These are phyloP conservation scores for Aspergillus costaricaensis DNA, from an alignment of 2,329 filamentous ascomycete species.

Conservation along the genomic window DNA sequence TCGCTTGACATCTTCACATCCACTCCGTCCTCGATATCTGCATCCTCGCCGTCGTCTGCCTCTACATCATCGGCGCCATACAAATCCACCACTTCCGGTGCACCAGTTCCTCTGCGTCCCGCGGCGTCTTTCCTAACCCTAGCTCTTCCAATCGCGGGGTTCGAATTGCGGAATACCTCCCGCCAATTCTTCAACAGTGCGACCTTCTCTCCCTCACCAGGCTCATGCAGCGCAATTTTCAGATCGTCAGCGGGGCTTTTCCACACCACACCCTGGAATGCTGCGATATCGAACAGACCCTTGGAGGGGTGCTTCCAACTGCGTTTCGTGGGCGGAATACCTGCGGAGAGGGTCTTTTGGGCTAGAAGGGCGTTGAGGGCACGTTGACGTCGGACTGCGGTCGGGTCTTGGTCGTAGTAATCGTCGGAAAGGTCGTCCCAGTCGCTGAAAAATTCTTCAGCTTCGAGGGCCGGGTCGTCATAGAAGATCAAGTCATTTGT, in stretches of 20 bases:
- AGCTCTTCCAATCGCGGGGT: constrained; percentile 31
- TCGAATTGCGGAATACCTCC: constrained; percentile 43
- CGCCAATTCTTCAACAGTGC: constrained; percentile 50
- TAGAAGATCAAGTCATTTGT: constrained; percentile 43
- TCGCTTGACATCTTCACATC: background rate
- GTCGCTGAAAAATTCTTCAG: constrained; percentile 45
- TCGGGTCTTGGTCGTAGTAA: constrained; percentile 48
- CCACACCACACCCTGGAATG: constrained; percentile 47
- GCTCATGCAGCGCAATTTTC: constrained; percentile 35
- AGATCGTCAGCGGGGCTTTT: constrained; percentile 30
- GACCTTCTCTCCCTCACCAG: constrained; percentile 45
- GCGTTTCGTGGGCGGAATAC: background rate
- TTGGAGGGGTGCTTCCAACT: constrained; percentile 13
- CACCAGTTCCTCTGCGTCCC: background rate
- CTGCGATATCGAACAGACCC: constrained; percentile 22
- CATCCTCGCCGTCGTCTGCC: background rate
- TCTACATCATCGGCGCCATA: background rate
- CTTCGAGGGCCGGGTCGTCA: constrained; percentile 43
- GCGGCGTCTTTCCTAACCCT: constrained; percentile 18
- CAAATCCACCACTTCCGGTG: background rate
- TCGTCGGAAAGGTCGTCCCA: constrained; percentile 51
- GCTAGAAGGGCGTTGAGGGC: constrained; percentile 15
- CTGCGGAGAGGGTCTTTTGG: background rate
- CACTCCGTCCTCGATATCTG: background rate
- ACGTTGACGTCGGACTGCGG: constrained; percentile 28